Conservation (phyloP, 495 filamentous ascomycete genomes). For the Cetradonia linearis region DNA sequence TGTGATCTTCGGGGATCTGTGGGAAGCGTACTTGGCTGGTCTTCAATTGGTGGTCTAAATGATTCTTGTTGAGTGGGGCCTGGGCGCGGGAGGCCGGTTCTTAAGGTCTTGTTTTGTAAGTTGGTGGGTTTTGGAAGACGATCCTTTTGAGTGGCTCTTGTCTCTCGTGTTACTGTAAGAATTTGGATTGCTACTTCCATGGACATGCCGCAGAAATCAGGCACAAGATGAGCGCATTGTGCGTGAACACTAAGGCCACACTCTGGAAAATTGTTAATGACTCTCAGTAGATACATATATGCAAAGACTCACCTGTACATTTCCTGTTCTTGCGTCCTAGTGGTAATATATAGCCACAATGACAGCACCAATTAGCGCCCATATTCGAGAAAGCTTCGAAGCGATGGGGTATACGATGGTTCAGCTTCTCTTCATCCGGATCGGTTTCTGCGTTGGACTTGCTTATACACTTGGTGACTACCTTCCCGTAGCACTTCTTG, state of each 20-base stretch:
- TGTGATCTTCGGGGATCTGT: constrained; percentile 41
- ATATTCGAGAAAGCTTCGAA: constrained; percentile 92
- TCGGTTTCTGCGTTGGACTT: constrained; percentile 97
- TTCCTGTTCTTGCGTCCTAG: constrained; percentile 91
- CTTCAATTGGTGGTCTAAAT: constrained; percentile 32
- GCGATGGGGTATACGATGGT: constrained; percentile 95
- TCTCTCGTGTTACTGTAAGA: constrained; percentile 53
- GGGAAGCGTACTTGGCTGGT: constrained; percentile 33
- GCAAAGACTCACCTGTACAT: constrained; percentile 61
- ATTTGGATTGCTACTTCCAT: constrained; percentile 97
- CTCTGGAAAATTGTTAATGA: constrained; percentile 47
- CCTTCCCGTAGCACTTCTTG: constrained; percentile 87
- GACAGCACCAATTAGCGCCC: constrained; percentile 98
- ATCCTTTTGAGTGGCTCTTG: constrained; percentile 38
- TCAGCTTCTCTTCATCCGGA: constrained; percentile 98
- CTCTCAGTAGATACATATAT: constrained; percentile 1
- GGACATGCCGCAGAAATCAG: constrained; percentile 98
- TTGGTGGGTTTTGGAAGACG: constrained; percentile 18
- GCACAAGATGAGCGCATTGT: constrained; percentile 86
- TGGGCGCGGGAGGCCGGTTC: constrained; percentile 38
- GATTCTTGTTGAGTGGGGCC: constrained; percentile 40
- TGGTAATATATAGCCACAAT: constrained; percentile 96
- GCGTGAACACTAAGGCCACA: constrained; percentile 86
- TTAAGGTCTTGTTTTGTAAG: constrained; percentile 44
- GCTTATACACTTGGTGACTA: constrained; percentile 99